Percentiles rank a stretch among this genome's conserved stretches.
phyloP scores from a whole-genome alignment of 768 basidiomycete species.

The Pisolithus tinctorius region DNA sequence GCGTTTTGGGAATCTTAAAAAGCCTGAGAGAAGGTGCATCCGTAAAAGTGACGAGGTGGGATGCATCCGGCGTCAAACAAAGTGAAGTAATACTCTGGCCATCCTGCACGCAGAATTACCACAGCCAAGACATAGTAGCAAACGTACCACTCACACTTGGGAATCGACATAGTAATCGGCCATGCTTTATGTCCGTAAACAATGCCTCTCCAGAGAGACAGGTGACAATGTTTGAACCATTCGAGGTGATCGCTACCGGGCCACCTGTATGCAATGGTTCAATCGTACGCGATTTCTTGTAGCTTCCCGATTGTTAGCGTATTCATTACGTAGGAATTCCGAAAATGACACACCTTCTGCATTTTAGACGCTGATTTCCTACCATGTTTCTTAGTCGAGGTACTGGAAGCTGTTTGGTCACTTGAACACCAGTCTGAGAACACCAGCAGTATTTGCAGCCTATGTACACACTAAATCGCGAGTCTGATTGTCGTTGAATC shows the following conservation, averaged over 20 bases:
- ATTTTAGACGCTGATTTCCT: constrained; percentile 31
- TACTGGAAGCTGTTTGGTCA: background rate
- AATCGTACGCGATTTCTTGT: constrained; percentile 67
- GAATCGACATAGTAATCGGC: constrained; percentile 74
- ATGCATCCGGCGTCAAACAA: constrained; percentile 69
- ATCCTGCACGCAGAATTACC: constrained; percentile 47
- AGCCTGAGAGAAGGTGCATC: constrained; percentile 75
- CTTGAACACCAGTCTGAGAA: background rate
- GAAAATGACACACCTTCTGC: constrained; percentile 35
- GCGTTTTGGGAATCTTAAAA: constrained; percentile 64
- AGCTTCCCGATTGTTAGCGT: constrained; percentile 39
- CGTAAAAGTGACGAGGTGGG: constrained; percentile 74
- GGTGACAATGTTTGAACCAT: constrained; percentile 76
- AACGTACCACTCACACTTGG: constrained; percentile 55
- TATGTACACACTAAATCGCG: no score
- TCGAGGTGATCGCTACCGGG: constrained; percentile 69
- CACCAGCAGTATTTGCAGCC: no score
- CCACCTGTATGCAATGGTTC: constrained; percentile 86
- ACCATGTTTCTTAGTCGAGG: constrained; percentile 7
- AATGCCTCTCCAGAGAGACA: constrained; percentile 84
- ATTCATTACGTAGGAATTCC: background rate
- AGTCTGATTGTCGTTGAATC: no score
- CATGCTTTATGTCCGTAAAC: constrained; percentile 72
- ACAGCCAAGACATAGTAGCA: background rate
- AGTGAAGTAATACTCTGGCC: constrained; percentile 79